A percentile compares a stretch with the other conserved stretches of the same genome.
Conservation (phyloP, 208 protist genomes). For the Acanthamoeba castellanii region DNA sequence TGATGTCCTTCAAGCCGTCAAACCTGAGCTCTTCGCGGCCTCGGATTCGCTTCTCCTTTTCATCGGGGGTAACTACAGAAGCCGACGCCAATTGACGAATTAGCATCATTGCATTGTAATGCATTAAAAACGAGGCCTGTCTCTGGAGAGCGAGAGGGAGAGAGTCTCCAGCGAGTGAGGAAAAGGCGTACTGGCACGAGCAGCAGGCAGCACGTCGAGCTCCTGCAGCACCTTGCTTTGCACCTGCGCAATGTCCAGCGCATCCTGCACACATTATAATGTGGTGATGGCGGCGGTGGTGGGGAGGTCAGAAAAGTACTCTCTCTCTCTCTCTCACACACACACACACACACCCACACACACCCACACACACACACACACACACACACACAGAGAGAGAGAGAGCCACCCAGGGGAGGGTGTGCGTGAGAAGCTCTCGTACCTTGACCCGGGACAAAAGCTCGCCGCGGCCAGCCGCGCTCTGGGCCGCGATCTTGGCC, state of each 20-base stretch:
- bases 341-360: too few relatives aligned
- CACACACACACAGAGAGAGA: too few relatives aligned
- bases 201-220: slow-evolving; percentile 9
- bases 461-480: not conserved
- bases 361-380: too few relatives aligned
- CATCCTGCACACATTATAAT: not conserved
- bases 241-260: slow-evolving; percentile 17
- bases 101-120: too few relatives aligned
- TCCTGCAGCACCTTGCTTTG: not conserved
- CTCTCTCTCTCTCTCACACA: too few relatives aligned
- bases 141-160: not conserved
- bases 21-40: not conserved
- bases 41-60: not conserved
- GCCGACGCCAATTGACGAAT: not conserved
- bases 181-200: not conserved
- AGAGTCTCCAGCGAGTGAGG: not conserved
- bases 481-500: slow-evolving; percentile 6
- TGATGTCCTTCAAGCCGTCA: not conserved
- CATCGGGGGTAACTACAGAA: not conserved
- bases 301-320: too few relatives aligned
- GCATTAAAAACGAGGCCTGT: not conserved
- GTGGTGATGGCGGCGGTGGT: not conserved
- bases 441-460: not conserved
- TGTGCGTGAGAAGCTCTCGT: not conserved
- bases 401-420: not conserved